Evolutionary conservation across 306 rosid species (phyloP), one percentile per base, ranked within the genome.

Genomic region (Begonia fuchsioides): DNA sequence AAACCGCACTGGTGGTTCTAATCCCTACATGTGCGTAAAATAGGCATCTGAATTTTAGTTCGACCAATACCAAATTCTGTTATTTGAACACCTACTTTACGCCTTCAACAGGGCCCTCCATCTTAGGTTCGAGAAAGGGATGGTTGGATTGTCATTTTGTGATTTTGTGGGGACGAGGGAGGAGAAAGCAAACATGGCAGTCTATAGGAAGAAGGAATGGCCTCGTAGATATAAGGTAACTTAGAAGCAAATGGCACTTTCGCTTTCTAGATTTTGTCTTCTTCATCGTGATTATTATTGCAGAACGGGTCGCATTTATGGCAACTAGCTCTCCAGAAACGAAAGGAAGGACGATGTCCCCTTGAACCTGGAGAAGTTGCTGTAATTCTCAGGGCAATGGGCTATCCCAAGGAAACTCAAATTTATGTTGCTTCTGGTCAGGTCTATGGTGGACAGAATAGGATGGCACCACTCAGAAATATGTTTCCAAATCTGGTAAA

Each of bases 341-440:
- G 98, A 44, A 90, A 90, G 85, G 98, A 90, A 72, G 98, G 98
- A 44, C 72, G 98, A 38, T 90, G 98, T 66, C 98, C 98, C 51
- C 87, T 85, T 59, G 98, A 90, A 69, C 98, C 98, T 50, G 95
- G 81, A 47, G 98, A 90, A 82, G 98, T 90, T 68, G 98, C 98
- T 19, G 94, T 90, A 35, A 77, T 90, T 73, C 98, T 90, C 44
- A 82, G 98, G 26, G 98, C 98, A 51, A 76, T 90, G 95, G 98
- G 98, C 57, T 90, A 90, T 66, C 84, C 93, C 0, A 90, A 81
- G 68, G 98, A 90, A 71, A 90, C 98, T 32, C 98, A 90, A 75
- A 90, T 90, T 59, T 90, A 90, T 59, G 98, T 90, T 47, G 98
- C 95, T 64, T 90, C 98, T 43, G 98, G 98, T 32, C 95, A 90